A percentile compares a stretch with the other conserved stretches of the same genome.
phyloP scores from a whole-genome alignment of 2,329 filamentous ascomycete species.

The Apiospora saccharicola region DNA sequence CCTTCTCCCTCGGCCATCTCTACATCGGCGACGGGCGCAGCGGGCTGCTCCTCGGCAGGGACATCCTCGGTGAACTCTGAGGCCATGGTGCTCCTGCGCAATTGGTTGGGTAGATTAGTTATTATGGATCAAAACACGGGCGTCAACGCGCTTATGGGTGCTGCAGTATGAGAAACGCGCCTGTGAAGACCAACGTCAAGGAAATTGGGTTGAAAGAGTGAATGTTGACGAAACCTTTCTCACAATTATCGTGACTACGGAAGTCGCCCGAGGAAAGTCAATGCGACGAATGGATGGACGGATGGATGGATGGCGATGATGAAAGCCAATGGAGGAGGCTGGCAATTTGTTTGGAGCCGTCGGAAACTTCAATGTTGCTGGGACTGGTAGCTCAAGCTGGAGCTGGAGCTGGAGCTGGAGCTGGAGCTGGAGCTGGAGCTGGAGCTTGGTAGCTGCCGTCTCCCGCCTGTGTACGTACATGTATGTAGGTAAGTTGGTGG shows the following conservation, averaged over 20 bases:
- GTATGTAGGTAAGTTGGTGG: neutral
- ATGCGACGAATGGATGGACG: neutral
- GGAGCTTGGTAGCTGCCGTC: too few species aligned
- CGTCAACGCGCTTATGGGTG: neutral
- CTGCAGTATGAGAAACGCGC: neutral
- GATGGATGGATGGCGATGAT: neutral
- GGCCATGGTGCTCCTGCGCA: conserved; percentile 33
- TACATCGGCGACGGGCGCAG: conserved; percentile 45
- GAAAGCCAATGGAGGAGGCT: neutral
- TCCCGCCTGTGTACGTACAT: too few species aligned
- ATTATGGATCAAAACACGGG: neutral
- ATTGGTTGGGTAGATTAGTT: neutral
- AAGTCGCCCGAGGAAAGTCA: neutral
- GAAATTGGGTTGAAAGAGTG: neutral
- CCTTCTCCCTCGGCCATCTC: conserved; percentile 43
- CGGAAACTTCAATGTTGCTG: neutral
- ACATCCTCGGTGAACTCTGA: conserved; percentile 40
- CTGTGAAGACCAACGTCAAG: neutral
- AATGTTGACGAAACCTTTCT: neutral
- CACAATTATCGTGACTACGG: neutral
- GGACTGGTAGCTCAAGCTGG: too few species aligned
- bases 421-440: too few species aligned
- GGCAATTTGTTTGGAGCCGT: neutral
- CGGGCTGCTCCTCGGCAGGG: conserved; percentile 38
- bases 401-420: too few species aligned